These are phyloP conservation scores for Ophiocordyceps robertsii DNA, from an alignment of 2,329 filamentous ascomycete genomes.

Conservation along the genomic window DNA sequence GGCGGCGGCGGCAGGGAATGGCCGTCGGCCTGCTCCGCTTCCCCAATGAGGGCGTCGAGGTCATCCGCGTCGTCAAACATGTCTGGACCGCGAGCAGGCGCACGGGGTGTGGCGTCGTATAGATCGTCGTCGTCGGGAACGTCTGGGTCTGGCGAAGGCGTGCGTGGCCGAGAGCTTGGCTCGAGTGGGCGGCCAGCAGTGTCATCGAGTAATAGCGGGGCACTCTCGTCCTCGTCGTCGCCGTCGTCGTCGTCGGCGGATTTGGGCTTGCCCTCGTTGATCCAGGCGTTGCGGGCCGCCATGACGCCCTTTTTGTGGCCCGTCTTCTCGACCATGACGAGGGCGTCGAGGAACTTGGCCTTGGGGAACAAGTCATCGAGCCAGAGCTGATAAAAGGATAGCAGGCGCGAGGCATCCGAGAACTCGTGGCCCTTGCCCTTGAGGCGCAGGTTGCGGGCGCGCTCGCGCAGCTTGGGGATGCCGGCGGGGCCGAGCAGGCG, in stretches of 20 bases:
- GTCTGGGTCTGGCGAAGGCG: constrained; percentile 13
- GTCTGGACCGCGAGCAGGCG: constrained; percentile 6
- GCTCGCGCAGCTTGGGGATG: constrained; percentile 66
- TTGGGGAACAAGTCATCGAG: constrained; percentile 92
- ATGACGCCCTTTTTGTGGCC: constrained; percentile 75
- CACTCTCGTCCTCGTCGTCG: constrained; percentile 8
- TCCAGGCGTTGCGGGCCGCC: constrained; percentile 66
- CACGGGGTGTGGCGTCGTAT: constrained; percentile 38
- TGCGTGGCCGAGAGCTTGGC: constrained; percentile 3
- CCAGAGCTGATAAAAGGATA: constrained; percentile 93
- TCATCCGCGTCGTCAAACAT: constrained; percentile 33
- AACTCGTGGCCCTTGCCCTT: constrained; percentile 97
- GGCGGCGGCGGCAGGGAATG: background rate
- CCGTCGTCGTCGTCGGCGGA: constrained; percentile 18
- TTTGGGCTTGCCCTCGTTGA: constrained; percentile 58
- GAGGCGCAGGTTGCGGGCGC: constrained; percentile 59
- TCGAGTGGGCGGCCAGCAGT: background rate
- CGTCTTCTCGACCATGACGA: constrained; percentile 83
- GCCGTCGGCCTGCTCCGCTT: constrained; percentile 21
- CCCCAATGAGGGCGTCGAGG: constrained; percentile 40
- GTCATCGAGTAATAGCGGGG: background rate
- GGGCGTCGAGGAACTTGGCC: constrained; percentile 81
- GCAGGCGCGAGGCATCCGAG: constrained; percentile 64
- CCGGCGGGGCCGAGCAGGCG: constrained; percentile 70
- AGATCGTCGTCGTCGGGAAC: constrained; percentile 33